Evolutionary conservation across 305 asterid genomes (phyloP), one percentile per base, ranked within the genome.

Genomic region (Fraxinus angustifolia): DNA sequence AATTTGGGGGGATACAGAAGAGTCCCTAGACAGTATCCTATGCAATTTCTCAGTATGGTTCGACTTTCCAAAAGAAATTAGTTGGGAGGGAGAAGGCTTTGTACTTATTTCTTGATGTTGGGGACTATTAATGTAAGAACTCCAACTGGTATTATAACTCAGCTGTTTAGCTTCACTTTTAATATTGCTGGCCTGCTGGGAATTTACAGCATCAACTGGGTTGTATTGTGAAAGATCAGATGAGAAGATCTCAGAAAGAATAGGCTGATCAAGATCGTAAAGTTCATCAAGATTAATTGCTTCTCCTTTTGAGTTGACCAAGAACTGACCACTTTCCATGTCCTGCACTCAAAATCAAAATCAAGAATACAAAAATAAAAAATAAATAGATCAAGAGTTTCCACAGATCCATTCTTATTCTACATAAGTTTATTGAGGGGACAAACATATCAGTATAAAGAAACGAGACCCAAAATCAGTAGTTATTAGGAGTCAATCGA

Each of bases 221-320:
- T 21, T 62, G 72, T 2, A 21, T 23, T 8, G 72, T 8, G 5
- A 8, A 58, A 23, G 4, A 5, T 21, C 16, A 36, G 82, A 21
- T 26, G 82, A 26, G 50, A 65, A 79, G 36, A 26, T 71, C 50
- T 67, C 82, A 0, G 77, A 17, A 30, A 67, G 82, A 79, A 67
- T 36, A 38, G 77, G 68, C 26, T 79, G n/a, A n/a, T 23, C 72
- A 67, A 45, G 73, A 71, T 30, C 31, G 0, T 8, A 40, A 17
- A 79, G 16, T 6, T 79, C 82, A 6, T 65, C 65, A 42, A 40
- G 38, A 65, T 23, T 65, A 28, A 23, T 26, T 65, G 23, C 36
- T 65, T 65, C 36, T 26, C 17, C 35, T 65, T 65, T 65, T 26
- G 73, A 65, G 73, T 65, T 65, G 73, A 65, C 73, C 73, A 26